A percentile compares a stretch with the other conserved stretches of the same genome.
phyloP scores from a whole-genome alignment of 2,329 filamentous ascomycete species.

The Exserohilum turcica region DNA sequence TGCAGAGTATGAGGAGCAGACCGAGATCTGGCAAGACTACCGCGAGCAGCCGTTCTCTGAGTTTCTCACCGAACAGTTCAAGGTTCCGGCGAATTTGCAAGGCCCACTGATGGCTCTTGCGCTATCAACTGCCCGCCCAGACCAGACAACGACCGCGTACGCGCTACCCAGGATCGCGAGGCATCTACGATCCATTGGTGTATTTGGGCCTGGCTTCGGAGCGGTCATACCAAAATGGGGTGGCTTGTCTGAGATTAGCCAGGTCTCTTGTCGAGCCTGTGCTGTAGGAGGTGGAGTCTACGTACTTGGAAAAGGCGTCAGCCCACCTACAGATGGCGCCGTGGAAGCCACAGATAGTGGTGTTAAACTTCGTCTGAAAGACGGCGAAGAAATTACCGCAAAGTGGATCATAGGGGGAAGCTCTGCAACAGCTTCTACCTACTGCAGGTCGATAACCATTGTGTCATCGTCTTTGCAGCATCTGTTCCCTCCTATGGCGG shows the following conservation, averaged over 20 bases:
- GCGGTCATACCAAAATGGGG: constrained; percentile 94
- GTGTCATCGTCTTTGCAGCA: constrained; percentile 67
- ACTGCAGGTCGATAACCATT: constrained; percentile 70
- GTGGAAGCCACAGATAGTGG: constrained; percentile 13
- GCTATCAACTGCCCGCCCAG: constrained; percentile 65
- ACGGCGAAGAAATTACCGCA: constrained; percentile 63
- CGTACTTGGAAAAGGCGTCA: constrained; percentile 75
- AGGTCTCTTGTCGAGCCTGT: constrained; percentile 87
- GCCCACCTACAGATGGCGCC: constrained; percentile 15
- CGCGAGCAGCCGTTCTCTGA: constrained; percentile 60
- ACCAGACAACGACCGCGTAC: constrained; percentile 65
- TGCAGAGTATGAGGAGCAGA: constrained; percentile 68
- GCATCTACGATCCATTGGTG: constrained; percentile 83
- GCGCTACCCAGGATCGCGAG: constrained; percentile 75
- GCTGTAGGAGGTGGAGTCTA: constrained; percentile 92
- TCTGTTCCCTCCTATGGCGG: constrained; percentile 72
- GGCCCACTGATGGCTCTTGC: constrained; percentile 72
- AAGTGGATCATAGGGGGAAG: constrained; percentile 58
- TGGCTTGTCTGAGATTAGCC: constrained; percentile 82
- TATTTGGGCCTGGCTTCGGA: constrained; percentile 87
- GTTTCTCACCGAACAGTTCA: constrained; percentile 63
- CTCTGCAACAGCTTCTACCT: constrained; percentile 7
- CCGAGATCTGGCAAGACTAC: constrained; percentile 63
- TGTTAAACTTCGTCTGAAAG: constrained; percentile 60
- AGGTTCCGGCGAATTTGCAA: constrained; percentile 67